Percentiles rank a stretch among this genome's conserved stretches.
These are phyloP conservation scores for Leccinum huronense DNA, from an alignment of 1,284 basidiomycete genomes.

Conservation along the genomic window DNA sequence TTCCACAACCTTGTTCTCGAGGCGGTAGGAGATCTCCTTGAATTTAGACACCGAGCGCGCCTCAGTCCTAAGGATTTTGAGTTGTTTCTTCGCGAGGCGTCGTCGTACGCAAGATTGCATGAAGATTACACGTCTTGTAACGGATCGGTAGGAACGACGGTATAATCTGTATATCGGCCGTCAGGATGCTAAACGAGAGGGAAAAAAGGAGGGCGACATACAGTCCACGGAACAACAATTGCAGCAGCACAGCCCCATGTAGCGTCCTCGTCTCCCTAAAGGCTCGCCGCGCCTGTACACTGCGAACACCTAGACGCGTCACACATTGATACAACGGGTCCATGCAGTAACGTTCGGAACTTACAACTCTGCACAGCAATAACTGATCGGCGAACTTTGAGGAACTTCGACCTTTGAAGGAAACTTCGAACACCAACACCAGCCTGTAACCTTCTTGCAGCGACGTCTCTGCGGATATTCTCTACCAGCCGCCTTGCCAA, in stretches of 20 bases:
- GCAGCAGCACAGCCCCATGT: constrained; percentile 73
- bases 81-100: constrained; percentile 82
- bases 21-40: constrained; percentile 97
- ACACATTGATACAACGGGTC: constrained; percentile 13
- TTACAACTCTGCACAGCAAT: constrained; percentile 82
- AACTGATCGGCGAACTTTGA: constrained; percentile 63
- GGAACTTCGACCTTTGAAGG: constrained; percentile 72
- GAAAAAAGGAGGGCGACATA: constrained; percentile 49
- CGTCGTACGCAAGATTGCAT: constrained; percentile 93
- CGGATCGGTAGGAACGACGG: constrained; percentile 61
- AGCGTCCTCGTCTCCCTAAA: constrained; percentile 63
- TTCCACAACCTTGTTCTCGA: constrained; percentile 99
- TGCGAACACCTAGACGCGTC: constrained; percentile 66
- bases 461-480: constrained; percentile 68
- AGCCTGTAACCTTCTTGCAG: constrained; percentile 79
- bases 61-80: constrained; percentile 82
- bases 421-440: constrained; percentile 58
- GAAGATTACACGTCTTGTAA: constrained; percentile 71
- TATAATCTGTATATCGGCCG: constrained; percentile 48
- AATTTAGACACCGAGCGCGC: constrained; percentile 95
- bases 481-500: constrained; percentile 72
- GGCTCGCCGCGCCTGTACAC: constrained; percentile 68
- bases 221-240: constrained; percentile 87
- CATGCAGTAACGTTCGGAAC: constrained; percentile 37
- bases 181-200: constrained; percentile 11